Percentiles rank a stretch among this genome's conserved stretches.
Conservation (phyloP, 2,329 filamentous ascomycete genomes). For the Cladosporium phlei region DNA sequence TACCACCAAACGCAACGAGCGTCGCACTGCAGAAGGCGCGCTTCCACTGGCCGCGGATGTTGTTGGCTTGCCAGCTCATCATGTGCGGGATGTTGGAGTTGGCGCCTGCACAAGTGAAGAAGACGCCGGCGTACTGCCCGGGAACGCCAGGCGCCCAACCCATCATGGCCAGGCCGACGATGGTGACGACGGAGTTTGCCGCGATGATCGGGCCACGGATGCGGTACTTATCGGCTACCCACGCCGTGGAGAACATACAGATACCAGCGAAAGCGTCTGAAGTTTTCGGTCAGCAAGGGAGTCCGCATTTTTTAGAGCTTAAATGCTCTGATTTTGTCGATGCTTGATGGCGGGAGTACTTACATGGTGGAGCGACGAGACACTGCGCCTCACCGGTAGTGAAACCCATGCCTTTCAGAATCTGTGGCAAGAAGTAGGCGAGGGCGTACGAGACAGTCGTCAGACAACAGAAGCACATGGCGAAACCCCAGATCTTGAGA, state of each 20-base stretch:
- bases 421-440: constrained; percentile 70
- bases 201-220: constrained; percentile 21
- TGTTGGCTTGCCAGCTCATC: constrained; percentile 79
- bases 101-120: constrained; percentile 69
- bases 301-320: constrained; percentile 1
- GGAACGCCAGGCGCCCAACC: constrained; percentile 21
- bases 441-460: constrained; percentile 72
- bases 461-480: constrained; percentile 54
- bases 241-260: constrained; percentile 25
- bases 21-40: constrained; percentile 71
- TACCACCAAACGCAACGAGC: constrained; percentile 69
- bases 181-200: constrained; percentile 22
- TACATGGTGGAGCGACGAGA: constrained; percentile 59
- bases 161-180: constrained; percentile 25
- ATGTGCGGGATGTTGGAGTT: constrained; percentile 70
- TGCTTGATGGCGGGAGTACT: constrained; percentile 71
- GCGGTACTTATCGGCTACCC: constrained; percentile 20
- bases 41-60: constrained; percentile 84
- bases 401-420: constrained; percentile 57
- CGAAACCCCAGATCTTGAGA: constrained; percentile 52
- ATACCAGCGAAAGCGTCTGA: constrained; percentile 42
- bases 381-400: constrained; percentile 60
- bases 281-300: constrained; percentile 55
- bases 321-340: constrained; percentile 60
- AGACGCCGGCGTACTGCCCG: constrained; percentile 65